Percentiles rank a stretch among this genome's conserved stretches.
Evolutionary conservation across 2,329 filamentous ascomycete genomes (phyloP).

Genomic region (Calonectria hawksworthii): DNA sequence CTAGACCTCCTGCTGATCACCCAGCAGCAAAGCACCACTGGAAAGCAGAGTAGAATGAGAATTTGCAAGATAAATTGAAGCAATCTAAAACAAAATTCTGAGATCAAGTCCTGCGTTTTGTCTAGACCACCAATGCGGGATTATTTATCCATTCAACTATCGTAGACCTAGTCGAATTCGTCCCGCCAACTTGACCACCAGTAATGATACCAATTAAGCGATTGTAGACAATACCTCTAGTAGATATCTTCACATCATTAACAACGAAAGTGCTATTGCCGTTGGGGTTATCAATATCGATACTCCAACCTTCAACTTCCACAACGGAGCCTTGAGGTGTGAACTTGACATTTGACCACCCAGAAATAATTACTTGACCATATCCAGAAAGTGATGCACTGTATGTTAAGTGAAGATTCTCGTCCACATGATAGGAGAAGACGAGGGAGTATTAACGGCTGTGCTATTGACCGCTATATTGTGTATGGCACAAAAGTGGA

Average conservation of each 20-base stretch:
- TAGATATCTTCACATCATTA: not conserved
- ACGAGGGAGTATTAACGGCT: not conserved
- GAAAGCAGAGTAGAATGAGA: slow-evolving; percentile 48
- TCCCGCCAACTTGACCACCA: not conserved
- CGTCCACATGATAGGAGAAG: not conserved
- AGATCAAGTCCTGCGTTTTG: not conserved
- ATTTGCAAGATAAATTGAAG: not conserved
- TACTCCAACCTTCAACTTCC: not conserved
- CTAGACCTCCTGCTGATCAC: slow-evolving; percentile 53
- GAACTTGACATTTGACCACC: not conserved
- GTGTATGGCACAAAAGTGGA: too few species aligned
- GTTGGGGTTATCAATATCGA: not conserved
- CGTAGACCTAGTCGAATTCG: not conserved
- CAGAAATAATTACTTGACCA: not conserved
- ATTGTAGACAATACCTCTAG: not conserved
- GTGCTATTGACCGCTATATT: too few species aligned
- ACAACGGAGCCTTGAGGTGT: not conserved
- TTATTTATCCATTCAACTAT: not conserved
- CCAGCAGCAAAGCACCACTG: slow-evolving; percentile 57
- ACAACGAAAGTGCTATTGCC: not conserved
- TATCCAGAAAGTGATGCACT: not conserved
- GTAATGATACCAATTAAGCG: not conserved
- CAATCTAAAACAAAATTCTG: not conserved
- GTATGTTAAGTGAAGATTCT: not conserved
- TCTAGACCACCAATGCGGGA: not conserved